Base-by-base conservation (phyloP, 306 rosid genomes). In the Trichosanthes cucumerina region DNA sequence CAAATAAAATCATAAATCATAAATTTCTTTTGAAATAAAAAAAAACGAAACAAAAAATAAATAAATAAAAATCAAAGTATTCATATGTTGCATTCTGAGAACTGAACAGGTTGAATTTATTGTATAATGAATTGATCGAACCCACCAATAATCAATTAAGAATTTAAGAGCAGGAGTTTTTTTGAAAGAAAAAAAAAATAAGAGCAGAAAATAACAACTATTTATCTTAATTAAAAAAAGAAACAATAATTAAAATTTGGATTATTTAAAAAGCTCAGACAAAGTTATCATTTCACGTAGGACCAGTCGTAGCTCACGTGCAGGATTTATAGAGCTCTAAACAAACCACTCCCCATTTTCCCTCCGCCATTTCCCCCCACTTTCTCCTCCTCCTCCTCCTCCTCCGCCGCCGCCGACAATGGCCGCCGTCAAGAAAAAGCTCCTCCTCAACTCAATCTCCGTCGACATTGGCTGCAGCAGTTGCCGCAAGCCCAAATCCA, bases 401-500 rank as follows among this genome's bases (percentile, higher is more conserved):
- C n/a, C 3, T 5, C 18, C 69, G 4, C 69, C 41, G 0, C 26
- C 73, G 3, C 26, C 60, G 9, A 49, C 60, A 31, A 73, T 73
- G 78, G 78, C 78, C 43, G 78, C 60, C 62, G 44, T 50, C 3
- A 49, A 10, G 1, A 73, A 49, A 31, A 73, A 49, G 78, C 62
- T 73, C 7, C 78, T 16, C 59, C 24, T 73, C 62, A 50, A 50
- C 44, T 28, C 43, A 7, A 18, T 31, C 60, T 26, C 78, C 60
- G 78, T 73, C 60, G 78, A 73, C 78, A 73, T 73, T 49, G 78
- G 78, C 28, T 73, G 78, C 28, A 1, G 78, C 16, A 73, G 78
- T 49, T 73, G 78, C 44, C 38, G 78, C 0, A 73, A 49, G 7
- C 46, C 78, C 28, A 73, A 50, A 50, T 28, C 39, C 43, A 14